Evolutionary conservation across 768 basidiomycete species (phyloP), one percentile per base, ranked within the genome.

Genomic region (Stropharia rugosoannulata): DNA sequence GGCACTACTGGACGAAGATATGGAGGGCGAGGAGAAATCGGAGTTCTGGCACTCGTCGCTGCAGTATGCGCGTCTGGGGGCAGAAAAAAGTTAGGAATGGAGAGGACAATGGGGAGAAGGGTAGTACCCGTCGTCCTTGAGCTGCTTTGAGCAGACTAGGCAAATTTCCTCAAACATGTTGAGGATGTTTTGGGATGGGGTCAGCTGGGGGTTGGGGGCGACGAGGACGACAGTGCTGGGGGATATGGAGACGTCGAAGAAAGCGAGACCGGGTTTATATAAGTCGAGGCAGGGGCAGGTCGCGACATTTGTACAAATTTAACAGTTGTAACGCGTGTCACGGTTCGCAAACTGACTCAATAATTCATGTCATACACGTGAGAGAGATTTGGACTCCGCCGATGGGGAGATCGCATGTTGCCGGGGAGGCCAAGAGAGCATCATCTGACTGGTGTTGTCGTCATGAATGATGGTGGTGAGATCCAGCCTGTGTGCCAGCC

Each of bases 151-250:
- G 67, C 89, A 91, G 51, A 80, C 74, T 55, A 91, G 78, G 67
- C 89, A 91, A 64, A 85, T 78, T 76, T 90, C 88, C 79, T 89
- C 85, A 70, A 88, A 90, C 89, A 90, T 91, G 56, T 48, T 56
- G 36, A 43, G 44, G 40, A 56, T 37, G 55, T 47, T 11, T 41
- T 56, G 49, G 38, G 42, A 32, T 56, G 49, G 53, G 39, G 19
- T 15, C 41, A 43, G 41, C 18, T 18, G 42, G 29, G 54, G 36
- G 55, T 39, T 37, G 51, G 35, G 55, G 57, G 48, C 51, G 53
- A 35, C 36, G 51, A 52, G 40, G 42, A 55, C 18, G 22, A 51
- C 44, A 36, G 18, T 44, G 29, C 29, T 32, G 53, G 64, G 54
- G 60, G 40, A 55, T 35, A 48, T 46, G 59, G 61, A 57, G 56